Evolutionary conservation across 176 grass and related monocot species (phyloP), one percentile per base, ranked within the genome.

Genomic region (Eragrostis nindensis): DNA sequence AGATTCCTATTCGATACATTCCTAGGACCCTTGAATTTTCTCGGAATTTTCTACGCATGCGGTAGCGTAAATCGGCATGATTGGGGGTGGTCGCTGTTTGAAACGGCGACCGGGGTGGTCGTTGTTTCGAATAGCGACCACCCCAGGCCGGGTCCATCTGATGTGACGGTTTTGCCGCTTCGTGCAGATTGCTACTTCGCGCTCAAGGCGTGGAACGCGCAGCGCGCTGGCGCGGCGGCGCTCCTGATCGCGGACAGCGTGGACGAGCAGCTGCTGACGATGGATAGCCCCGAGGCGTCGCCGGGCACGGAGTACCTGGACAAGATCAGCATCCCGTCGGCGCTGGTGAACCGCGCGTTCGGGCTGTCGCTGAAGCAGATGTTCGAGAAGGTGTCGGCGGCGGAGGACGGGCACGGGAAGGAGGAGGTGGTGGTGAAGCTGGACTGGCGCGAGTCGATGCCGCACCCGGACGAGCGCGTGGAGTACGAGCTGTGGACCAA

Each of bases 401-500:
- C 15, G 0, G n/a, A n/a, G n/a, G n/a, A n/a, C n/a, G n/a, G n/a
- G 77, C 16, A 2, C 8, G 11, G 83, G 12, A 75, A 65, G 25
- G 88, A 76, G 19, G 92, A 94, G 89, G 78, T 98, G 64, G 27
- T 98, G 7, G 87, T 98, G 72, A 91, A 89, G 76, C 83, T 98
- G 15, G 95, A 98, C 73, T 98, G 95, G 95, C 76, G 87, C 0
- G 95, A 98, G 81, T 94, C 95, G 39, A 94, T 98, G 95, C 95
- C 95, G 8, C 95, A 98, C 75, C 95, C 95, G 0, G 95, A 98
- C 59, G 92, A 94, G 85, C 89, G 95, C 6, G 95, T 98, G 1
- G 95, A 98, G 84, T 98, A 98, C 71, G 95, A 98, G 78, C 82
- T 98, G 21, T 98, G 95, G 95, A 98, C 95, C 18, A 98, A 94